Evolutionary conservation across 2,329 filamentous ascomycete genomes (phyloP).

Genomic region (Verticillium longisporum): DNA sequence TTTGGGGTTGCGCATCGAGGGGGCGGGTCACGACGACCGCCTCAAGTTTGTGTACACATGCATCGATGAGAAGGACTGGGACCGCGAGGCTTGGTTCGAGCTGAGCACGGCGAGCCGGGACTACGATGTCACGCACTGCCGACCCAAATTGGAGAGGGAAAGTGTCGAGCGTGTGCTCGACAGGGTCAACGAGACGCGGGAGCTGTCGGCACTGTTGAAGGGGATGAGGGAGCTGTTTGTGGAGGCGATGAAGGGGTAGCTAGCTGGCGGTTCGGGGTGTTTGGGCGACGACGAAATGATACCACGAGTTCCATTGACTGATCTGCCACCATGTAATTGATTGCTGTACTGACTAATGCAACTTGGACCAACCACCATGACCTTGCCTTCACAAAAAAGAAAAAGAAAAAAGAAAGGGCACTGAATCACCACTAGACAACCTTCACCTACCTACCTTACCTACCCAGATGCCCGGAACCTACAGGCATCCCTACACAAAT

Average conservation of each 20-base stretch:
- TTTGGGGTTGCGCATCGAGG: constrained; percentile 82
- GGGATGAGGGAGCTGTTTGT: constrained; percentile 77
- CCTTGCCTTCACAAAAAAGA: too few relatives aligned
- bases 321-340: too few relatives aligned
- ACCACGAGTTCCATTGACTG: background rate
- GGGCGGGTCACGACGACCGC: constrained; percentile 74
- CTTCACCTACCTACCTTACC: too few relatives aligned
- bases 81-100: constrained; percentile 90
- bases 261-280: too few relatives aligned
- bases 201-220: constrained; percentile 67
- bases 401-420: too few relatives aligned
- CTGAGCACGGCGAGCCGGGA: constrained; percentile 73
- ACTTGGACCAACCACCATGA: too few relatives aligned
- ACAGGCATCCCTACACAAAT: too few relatives aligned
- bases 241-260: constrained; percentile 51
- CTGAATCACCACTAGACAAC: too few relatives aligned
- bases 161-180: constrained; percentile 72
- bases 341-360: too few relatives aligned
- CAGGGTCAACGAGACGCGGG: constrained; percentile 71
- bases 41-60: constrained; percentile 88
- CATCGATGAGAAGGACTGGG: constrained; percentile 80
- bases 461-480: too few relatives aligned
- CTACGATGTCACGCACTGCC: constrained; percentile 75
- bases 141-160: constrained; percentile 75
- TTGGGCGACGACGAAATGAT: background rate